Evolutionary conservation across 306 rosid species (phyloP), one percentile per base, ranked within the genome.

Genomic region (Quercus robur): DNA sequence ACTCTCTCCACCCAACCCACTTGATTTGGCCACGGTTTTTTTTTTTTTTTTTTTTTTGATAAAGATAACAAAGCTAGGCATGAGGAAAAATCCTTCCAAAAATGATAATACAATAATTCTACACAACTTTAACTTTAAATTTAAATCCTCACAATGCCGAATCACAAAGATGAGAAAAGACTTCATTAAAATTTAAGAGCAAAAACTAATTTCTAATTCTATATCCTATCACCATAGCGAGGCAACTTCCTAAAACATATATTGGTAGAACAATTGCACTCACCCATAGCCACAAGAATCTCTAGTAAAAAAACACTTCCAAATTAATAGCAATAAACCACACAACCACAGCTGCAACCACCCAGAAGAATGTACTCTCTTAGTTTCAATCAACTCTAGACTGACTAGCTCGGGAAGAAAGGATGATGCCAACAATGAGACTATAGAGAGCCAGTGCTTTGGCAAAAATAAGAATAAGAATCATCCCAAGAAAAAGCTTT

Each of bases 401-500:
- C 33, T 30, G 5, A 30, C 33, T 4, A 4, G 33, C 33, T 30
- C 1, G 1, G 0, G 33, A 30, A 30, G 33, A 30, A 30, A 30
- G 33, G 1, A 4, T 30, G 33, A 30, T 30, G 33, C 33, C 0
- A 30, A 4, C 33, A 30, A 30, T 30, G 33, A 30, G 33, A 30
- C 33, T 4, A 31, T 31, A 31, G 1, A 31, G 35, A 31, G 35
- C 35, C 1, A 4, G 35, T 31, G 35, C 35, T 31, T 31, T 1
- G 35, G 35, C 35, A 31, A 88, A 88, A 81, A 88, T 88, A 62
- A 85, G 89, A 62, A 88, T 88, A 49, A 88, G 89, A 78, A 88
- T 88, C 89, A 88, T 88, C 76, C 91, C 89, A 67, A 88, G 87
- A 31, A 31, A 31, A 31, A 31, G 35, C 35, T 31, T 31, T 31